phyloP scores from a whole-genome alignment of 257 asterid genomes.

The Lithospermum erythrorhizon region DNA sequence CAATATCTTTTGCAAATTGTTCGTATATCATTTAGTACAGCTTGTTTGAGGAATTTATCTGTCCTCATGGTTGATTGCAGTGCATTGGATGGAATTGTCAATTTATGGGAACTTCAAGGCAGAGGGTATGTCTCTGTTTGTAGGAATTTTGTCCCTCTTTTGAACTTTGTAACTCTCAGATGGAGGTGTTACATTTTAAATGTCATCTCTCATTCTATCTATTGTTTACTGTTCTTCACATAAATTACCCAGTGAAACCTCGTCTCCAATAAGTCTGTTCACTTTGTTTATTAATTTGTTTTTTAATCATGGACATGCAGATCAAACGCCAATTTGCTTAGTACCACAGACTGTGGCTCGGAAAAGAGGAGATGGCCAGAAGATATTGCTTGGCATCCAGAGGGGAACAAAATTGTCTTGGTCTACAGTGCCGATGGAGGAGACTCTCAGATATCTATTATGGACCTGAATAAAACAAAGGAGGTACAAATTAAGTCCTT shows the following conservation, averaged over 20 bases:
- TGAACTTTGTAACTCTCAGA: background rate
- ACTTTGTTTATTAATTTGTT: too few species aligned
- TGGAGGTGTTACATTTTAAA: background rate
- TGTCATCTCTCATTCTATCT: background rate
- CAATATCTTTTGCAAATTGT: too few species aligned
- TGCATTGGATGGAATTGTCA: slow-evolving; percentile 85
- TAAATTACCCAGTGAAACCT: too few species aligned
- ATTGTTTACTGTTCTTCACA: slow-evolving; percentile 9
- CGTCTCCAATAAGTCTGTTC: too few species aligned
- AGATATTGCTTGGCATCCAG: slow-evolving; percentile 96
- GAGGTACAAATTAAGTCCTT: slow-evolving; percentile 27
- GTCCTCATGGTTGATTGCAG: slow-evolving; percentile 29
- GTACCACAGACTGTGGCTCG: slow-evolving; percentile 58
- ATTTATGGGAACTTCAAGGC: slow-evolving; percentile 76
- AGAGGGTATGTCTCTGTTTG: slow-evolving; percentile 46
- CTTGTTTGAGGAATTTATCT: background rate
- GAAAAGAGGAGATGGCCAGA: slow-evolving; percentile 91
- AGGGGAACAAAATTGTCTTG: slow-evolving; percentile 55
- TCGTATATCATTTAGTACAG: too few species aligned
- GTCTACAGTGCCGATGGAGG: slow-evolving; percentile 77
- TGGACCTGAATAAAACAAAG: slow-evolving; percentile 53
- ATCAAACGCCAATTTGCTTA: slow-evolving; percentile 51
- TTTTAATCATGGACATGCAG: slow-evolving; percentile 28
- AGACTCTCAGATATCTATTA: slow-evolving; percentile 69
- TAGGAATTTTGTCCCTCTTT: slow-evolving; percentile 4